Percentiles rank a stretch among this genome's conserved stretches.
These are phyloP conservation scores for Sugiyamaella pinicola DNA, from an alignment of 1,139 yeast genomes.

Conservation along the genomic window DNA sequence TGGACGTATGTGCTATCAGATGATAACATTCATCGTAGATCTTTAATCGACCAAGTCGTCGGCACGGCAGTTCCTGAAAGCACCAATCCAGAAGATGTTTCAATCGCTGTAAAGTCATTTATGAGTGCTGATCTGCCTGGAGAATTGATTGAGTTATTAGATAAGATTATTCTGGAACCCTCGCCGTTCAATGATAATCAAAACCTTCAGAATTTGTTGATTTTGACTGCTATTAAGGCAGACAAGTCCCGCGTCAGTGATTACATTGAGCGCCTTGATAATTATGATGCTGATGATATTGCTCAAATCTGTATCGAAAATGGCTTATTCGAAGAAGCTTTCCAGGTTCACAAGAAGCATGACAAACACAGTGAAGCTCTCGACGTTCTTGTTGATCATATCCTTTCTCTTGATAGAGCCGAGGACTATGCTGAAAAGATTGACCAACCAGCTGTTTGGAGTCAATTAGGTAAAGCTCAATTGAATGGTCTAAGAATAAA, in stretches of 20 bases:
- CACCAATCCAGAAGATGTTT: constrained; percentile 92
- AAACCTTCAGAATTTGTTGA: constrained; percentile 87
- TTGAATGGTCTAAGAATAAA: constrained; percentile 89
- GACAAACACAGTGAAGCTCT: constrained; percentile 79
- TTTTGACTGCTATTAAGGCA: constrained; percentile 93
- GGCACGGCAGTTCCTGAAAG: constrained; percentile 97
- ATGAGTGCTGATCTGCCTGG: constrained; percentile 93
- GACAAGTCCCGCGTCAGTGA: constrained; percentile 82
- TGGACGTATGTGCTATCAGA: constrained; percentile 79
- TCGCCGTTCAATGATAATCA: constrained; percentile 96
- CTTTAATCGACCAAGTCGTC: constrained; percentile 87
- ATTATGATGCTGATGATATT: constrained; percentile 90
- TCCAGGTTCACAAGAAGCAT: constrained; percentile 86
- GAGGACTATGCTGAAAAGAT: constrained; percentile 90
- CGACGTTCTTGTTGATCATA: constrained; percentile 87
- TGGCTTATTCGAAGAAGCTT: constrained; percentile 90
- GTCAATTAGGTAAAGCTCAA: constrained; percentile 94
- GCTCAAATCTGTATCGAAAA: constrained; percentile 91
- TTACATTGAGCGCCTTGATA: constrained; percentile 86
- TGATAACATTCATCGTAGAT: constrained; percentile 86
- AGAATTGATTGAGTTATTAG: constrained; percentile 90
- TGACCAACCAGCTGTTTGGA: constrained; percentile 87
- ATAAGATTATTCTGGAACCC: constrained; percentile 94
- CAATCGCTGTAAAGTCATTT: constrained; percentile 93
- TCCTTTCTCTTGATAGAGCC: constrained; percentile 93